Conservation (phyloP, 805 yeast genomes). For the Lipomyces lipofer region DNA sequence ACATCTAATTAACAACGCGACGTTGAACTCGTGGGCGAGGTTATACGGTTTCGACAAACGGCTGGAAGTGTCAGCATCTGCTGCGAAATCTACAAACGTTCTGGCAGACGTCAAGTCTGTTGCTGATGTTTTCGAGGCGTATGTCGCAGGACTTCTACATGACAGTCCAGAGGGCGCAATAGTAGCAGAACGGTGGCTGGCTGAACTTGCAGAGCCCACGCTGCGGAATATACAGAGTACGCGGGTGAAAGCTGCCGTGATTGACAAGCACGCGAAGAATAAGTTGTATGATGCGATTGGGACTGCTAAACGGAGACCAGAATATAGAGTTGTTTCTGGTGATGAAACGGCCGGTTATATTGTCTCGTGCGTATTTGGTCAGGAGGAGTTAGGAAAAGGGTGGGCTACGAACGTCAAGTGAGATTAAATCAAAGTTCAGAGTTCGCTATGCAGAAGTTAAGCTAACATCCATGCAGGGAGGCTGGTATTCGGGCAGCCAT, state of each 20-base stretch:
- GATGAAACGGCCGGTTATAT: constrained; percentile 53
- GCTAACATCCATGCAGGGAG: constrained; percentile 36
- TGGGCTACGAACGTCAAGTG: constrained; percentile 60
- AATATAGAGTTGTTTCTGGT: constrained; percentile 48
- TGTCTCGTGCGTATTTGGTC: constrained; percentile 67
- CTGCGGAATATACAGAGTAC: constrained; percentile 7
- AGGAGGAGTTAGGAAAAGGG: constrained; percentile 70
- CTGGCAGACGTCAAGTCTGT: constrained; percentile 52
- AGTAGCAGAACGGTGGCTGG: constrained; percentile 39
- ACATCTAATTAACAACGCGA: constrained; percentile 68
- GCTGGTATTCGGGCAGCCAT: constrained; percentile 89
- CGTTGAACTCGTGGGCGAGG: constrained; percentile 67
- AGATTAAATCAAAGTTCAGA: not conserved
- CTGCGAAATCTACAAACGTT: constrained; percentile 26
- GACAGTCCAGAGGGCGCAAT: constrained; percentile 49
- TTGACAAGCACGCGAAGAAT: constrained; percentile 69
- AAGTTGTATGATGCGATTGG: constrained; percentile 74
- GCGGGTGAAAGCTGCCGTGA: constrained; percentile 14
- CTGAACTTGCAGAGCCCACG: constrained; percentile 38
- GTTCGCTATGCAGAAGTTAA: not conserved
- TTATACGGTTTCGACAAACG: constrained; percentile 64
- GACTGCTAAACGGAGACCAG: constrained; percentile 63
- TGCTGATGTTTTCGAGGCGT: constrained; percentile 94
- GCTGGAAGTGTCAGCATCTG: constrained; percentile 54
- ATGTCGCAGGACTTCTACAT: constrained; percentile 76